Conservation (phyloP, 805 yeast genomes). For the Vanderwaltozyma tropicalis region DNA sequence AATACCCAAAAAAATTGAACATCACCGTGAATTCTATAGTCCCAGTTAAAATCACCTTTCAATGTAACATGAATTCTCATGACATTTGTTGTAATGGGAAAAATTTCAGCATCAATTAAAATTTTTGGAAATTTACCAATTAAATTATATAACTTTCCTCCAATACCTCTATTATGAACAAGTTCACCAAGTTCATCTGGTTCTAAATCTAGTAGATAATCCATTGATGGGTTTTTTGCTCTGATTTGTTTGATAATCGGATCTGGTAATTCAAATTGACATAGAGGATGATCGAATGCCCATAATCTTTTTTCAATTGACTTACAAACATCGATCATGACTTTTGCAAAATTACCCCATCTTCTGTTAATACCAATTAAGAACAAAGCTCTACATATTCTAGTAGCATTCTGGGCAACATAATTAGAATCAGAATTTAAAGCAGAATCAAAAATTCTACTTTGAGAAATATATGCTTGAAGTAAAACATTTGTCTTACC, state of each 20-base stretch:
- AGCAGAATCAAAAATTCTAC: constrained; percentile 66
- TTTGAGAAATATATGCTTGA: constrained; percentile 79
- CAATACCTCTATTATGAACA: constrained; percentile 74
- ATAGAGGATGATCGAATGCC: constrained; percentile 84
- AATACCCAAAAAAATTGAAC: constrained; percentile 87
- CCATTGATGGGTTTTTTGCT: constrained; percentile 58
- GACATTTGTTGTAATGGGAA: constrained; percentile 81
- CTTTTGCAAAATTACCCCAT: constrained; percentile 77
- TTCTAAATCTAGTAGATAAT: constrained; percentile 59
- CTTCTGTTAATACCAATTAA: constrained; percentile 76
- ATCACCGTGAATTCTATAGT: constrained; percentile 65
- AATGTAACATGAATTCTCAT: constrained; percentile 67
- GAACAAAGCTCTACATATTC: constrained; percentile 87
- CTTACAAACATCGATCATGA: constrained; percentile 72
- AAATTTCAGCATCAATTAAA: constrained; percentile 66
- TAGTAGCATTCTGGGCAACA: constrained; percentile 89
- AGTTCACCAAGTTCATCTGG: constrained; percentile 77
- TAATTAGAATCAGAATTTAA: constrained; percentile 78
- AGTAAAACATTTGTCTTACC: constrained; percentile 81
- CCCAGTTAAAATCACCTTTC: constrained; percentile 81
- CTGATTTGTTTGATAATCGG: constrained; percentile 53
- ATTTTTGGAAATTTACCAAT: constrained; percentile 68
- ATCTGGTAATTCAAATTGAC: constrained; percentile 74
- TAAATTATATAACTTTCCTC: constrained; percentile 46
- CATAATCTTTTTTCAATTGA: constrained; percentile 77